Conservation (phyloP, 2,329 filamentous ascomycete genomes). For the Aspergillus jensenii region DNA sequence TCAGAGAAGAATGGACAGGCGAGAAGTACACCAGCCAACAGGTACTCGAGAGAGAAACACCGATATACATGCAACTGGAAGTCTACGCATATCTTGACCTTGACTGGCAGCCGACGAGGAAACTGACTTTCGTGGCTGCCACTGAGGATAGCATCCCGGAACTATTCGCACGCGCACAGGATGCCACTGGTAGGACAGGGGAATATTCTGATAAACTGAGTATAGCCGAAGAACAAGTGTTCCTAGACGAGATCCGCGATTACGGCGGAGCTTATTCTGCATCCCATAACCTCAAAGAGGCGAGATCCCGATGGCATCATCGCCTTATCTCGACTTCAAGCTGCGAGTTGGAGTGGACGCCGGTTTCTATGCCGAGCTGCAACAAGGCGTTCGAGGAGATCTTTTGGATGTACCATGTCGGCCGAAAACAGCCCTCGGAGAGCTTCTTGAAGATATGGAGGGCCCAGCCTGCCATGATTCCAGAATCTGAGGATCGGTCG, state of each 20-base stretch:
- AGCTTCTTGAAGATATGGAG: background rate
- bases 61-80: background rate
- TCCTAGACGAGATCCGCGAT: background rate
- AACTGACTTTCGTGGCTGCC: background rate
- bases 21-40: background rate
- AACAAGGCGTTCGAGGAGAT: background rate
- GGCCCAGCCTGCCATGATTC: background rate
- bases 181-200: background rate
- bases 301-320: background rate
- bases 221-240: background rate
- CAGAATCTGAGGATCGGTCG: background rate
- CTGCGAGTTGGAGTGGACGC: too few species aligned
- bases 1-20: background rate
- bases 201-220: too few species aligned
- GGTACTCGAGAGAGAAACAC: background rate
- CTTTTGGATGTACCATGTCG: background rate
- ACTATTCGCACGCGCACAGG: background rate
- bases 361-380: background rate
- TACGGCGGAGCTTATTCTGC: background rate
- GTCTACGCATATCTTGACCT: background rate
- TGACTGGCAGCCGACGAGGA: background rate
- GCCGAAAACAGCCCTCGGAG: background rate
- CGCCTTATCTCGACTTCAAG: too few species aligned
- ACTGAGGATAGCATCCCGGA: conserved; percentile 1
- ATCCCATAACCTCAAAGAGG: background rate